Conservation (phyloP, 1,139 yeast species). For the Taphrina deformans region DNA sequence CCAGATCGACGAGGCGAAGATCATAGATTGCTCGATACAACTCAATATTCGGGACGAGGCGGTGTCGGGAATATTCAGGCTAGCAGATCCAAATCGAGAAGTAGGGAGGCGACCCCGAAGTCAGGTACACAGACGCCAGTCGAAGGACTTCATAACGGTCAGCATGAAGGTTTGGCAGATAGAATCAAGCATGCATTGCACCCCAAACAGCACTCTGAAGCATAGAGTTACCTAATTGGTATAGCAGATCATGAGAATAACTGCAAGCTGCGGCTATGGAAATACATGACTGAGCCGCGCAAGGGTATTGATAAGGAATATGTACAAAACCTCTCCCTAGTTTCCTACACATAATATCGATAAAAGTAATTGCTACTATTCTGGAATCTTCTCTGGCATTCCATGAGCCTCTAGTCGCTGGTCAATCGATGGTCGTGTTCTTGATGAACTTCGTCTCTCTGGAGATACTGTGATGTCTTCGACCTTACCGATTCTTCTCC, state of each 20-base stretch:
- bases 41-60: conserved; percentile 19
- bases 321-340: not conserved
- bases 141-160: not conserved
- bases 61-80: conserved; percentile 13
- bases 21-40: conserved; percentile 3
- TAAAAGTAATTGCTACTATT: not conserved
- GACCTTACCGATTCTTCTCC: conserved; percentile 13
- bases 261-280: no score
- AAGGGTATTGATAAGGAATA: no score
- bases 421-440: conserved; percentile 21
- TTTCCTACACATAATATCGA: not conserved
- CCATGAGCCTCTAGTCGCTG: conserved; percentile 6
- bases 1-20: conserved; percentile 9
- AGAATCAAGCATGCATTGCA: conserved; percentile 15
- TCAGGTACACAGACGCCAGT: conserved; percentile 9
- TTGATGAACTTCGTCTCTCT: conserved; percentile 17
- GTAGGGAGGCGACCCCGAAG: conserved; percentile 2
- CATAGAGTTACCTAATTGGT: not conserved
- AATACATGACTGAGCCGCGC: no score
- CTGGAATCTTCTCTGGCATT: conserved; percentile 6
- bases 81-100: not conserved
- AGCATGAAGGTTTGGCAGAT: conserved; percentile 13
- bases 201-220: not conserved
- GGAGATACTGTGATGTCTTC: conserved; percentile 29
- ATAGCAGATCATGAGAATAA: no score